Conservation (phyloP, 768 basidiomycete genomes). For the Hortiboletus flavorubellus region DNA sequence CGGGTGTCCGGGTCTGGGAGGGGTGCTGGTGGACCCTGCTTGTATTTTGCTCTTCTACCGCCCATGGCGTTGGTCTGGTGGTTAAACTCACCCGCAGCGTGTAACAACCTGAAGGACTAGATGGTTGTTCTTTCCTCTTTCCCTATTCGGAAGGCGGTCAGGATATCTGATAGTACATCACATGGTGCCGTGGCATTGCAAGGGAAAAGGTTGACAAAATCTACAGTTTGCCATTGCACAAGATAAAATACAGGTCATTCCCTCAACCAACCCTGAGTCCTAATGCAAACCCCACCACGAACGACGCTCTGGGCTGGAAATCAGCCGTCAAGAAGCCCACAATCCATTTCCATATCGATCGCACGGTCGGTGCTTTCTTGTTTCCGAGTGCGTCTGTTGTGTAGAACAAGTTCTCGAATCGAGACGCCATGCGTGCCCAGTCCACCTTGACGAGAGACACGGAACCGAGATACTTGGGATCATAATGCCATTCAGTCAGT, state of each 20-base stretch:
- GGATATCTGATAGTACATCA: neutral
- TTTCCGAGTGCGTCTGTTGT: constrained; percentile 54
- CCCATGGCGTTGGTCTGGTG: constrained; percentile 52
- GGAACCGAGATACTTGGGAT: constrained; percentile 74
- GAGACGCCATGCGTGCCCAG: constrained; percentile 62
- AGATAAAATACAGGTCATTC: neutral
- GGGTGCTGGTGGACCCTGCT: constrained; percentile 70
- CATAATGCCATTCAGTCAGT: neutral
- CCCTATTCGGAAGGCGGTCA: constrained; percentile 19
- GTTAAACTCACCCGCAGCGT: neutral
- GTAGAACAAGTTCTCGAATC: constrained; percentile 75
- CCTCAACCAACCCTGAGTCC: constrained; percentile 77
- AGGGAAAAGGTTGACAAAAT: neutral
- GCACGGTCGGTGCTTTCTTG: constrained; percentile 59
- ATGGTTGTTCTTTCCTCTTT: constrained; percentile 21
- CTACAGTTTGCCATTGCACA: neutral
- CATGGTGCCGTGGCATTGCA: neutral
- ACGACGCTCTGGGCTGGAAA: constrained; percentile 88
- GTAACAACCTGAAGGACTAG: neutral
- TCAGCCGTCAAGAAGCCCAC: constrained; percentile 87
- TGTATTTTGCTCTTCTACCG: constrained; percentile 81
- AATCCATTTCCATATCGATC: constrained; percentile 62
- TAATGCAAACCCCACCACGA: constrained; percentile 77
- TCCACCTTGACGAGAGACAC: constrained; percentile 71
- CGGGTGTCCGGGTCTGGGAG: constrained; percentile 37